Evolutionary conservation across 768 basidiomycete species (phyloP), one percentile per base, ranked within the genome.

Genomic region (Tulasnella sp.): DNA sequence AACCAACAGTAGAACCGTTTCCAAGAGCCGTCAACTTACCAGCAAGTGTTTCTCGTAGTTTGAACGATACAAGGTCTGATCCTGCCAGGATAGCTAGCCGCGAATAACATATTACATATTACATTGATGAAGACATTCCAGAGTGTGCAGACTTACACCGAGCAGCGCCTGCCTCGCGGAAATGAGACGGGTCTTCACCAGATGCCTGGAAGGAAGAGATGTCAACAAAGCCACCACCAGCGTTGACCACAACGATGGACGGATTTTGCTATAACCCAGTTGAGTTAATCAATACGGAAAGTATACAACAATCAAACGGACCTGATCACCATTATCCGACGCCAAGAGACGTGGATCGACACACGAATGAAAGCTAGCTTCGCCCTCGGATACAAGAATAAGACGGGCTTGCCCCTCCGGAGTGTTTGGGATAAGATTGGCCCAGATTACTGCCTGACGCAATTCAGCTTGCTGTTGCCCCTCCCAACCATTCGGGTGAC

Each of bases 291-390:
- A 35, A 6, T 14, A 19, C n/a, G 17, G n/a, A n/a, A n/a, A n/a
- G 36, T 52, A 6, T 37, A 2, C 9, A 7, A 6, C 3, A 36
- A 7, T 6, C 15, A 5, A 52, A 3, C 7, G 37, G n/a, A n/a
- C n/a, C 46, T 37, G 14, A 59, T 61, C 5, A 32, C 32, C 65
- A 70, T 62, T 64, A 61, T 48, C 72, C 64, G 17, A 63, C 63
- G 43, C 65, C 64, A 23, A 63, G 61, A 0, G 65, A 63, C 35
- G 72, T 49, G 68, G n/a, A 4, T 67, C 68, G 48, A 78, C 58
- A 39, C 74, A 75, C 54, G 68, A 78, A 61, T 78, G 76, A 9
- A 78, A 63, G 64, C 73, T 74, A 0, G 77, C 77, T 63, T 79
- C 78, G 31, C 76, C 77, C 57, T 79, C 78, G 0, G 74, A 72